Evolutionary conservation across 208 protist genomes (phyloP).

Genomic region (Porcisia deanei): DNA sequence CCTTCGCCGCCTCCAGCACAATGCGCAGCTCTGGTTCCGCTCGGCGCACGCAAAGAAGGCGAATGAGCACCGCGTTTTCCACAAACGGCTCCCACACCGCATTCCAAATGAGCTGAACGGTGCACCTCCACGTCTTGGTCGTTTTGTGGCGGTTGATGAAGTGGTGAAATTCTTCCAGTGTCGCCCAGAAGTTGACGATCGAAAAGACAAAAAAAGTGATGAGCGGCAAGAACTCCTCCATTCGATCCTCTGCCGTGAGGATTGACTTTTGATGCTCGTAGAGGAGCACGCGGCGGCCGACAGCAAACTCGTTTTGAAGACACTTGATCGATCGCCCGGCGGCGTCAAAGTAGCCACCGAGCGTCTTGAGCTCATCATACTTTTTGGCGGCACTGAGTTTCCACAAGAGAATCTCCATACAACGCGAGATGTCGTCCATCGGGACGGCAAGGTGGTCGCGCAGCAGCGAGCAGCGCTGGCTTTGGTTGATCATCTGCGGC

Average conservation of each 20-base stretch:
- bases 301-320: conserved; percentile 70
- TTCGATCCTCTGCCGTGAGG: conserved; percentile 28
- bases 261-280: conserved; percentile 44
- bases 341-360: conserved; percentile 51
- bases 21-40: conserved; percentile 49
- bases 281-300: conserved; percentile 55
- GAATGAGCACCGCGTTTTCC: conserved; percentile 45
- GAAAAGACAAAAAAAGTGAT: conserved; percentile 88
- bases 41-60: conserved; percentile 33
- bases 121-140: conserved; percentile 29
- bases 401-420: conserved; percentile 56
- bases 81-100: conserved; percentile 43
- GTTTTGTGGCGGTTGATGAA: conserved; percentile 32
- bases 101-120: conserved; percentile 35
- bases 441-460: conserved; percentile 49
- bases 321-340: conserved; percentile 47
- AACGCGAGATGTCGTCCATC: conserved; percentile 58
- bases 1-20: conserved; percentile 76
- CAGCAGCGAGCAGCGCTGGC: conserved; percentile 53
- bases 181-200: conserved; percentile 76
- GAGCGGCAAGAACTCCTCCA: conserved; percentile 81
- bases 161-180: conserved; percentile 52
- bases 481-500: conserved; percentile 67
- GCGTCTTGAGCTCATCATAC: conserved; percentile 43
- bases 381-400: conserved; percentile 45